Evolutionary conservation across 371 early-diverging fungal species (phyloP), one percentile per base, ranked within the genome.

Genomic region (Syncephalastrum sp.): DNA sequence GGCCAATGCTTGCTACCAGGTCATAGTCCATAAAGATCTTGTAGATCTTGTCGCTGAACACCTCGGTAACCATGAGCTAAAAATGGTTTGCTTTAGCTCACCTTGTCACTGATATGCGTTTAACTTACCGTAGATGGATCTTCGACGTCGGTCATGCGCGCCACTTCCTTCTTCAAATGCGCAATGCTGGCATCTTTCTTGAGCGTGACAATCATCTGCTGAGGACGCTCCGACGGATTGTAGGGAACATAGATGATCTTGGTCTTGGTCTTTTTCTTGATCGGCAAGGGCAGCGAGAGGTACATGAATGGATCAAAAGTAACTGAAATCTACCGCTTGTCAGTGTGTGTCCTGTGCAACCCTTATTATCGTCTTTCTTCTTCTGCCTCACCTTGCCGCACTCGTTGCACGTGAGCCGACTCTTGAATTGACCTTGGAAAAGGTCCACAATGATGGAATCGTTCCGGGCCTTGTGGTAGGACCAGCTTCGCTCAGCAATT

Each of bases 351-450:
- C 38, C 21, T 21, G 21, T 2, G 21, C 21, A 21, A 21, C 21
- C 21, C 21, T 21, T 21, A 21, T 1, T 21, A 21, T 33, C 12
- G 38, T 10, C 38, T 33, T 8, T 33, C 12, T 33, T 33, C 1
- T 24, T 38, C 4, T 42, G 10, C 3, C 42, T n/a, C 48, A 75
- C 77, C 68, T 86, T 81, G 7, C 65, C 50, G 56, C 92, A 91
- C 13, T 69, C 82, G 17, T 74, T 63, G 61, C 96, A 96, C 23
- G 84, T 77, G 25, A 93, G 70, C 1, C 85, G 83, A 27, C 86
- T 85, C 62, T 87, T 91, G 64, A 88, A 88, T 64, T 91, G 88
- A 1, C 91, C 93, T 64, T 92, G 92, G 63, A 94, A 94, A 10
- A 90, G 65, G 62, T 91, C 91, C 3, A 90, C 86, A 64, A 93